Percentiles rank a stretch among this genome's conserved stretches.
phyloP scores from a whole-genome alignment of 306 rosid species.

The Hippophae rhamnoides region DNA sequence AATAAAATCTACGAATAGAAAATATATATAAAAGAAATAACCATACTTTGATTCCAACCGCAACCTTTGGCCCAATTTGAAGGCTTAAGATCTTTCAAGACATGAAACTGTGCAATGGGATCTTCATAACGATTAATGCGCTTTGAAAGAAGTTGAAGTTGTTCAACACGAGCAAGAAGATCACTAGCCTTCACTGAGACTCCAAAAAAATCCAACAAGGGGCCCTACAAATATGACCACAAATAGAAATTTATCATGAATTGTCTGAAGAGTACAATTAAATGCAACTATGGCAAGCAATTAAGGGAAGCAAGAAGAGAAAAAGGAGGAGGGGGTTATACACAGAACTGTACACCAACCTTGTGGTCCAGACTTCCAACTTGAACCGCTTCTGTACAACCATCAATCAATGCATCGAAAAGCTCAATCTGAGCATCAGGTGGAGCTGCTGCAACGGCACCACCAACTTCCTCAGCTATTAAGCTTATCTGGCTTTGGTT shows the following conservation, averaged over 20 bases:
- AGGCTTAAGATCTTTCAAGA: slow-evolving; percentile 72
- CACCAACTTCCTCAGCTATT: slow-evolving; percentile 79
- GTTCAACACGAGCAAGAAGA: slow-evolving; percentile 77
- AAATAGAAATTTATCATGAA: slow-evolving; percentile 14
- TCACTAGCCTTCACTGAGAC: slow-evolving; percentile 92
- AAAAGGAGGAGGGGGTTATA: slow-evolving; percentile 5
- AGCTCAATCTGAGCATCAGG: slow-evolving; percentile 67
- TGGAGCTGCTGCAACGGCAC: slow-evolving; percentile 62
- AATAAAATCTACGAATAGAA: neutral
- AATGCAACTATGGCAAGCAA: neutral
- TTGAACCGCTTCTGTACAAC: slow-evolving; percentile 80
- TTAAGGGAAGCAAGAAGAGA: neutral
- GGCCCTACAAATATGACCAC: slow-evolving; percentile 60
- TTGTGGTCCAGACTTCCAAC: slow-evolving; percentile 65
- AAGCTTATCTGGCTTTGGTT: slow-evolving; percentile 74
- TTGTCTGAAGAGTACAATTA: slow-evolving; percentile 8
- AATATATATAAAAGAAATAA: slow-evolving; percentile 17
- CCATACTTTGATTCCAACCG: slow-evolving; percentile 98
- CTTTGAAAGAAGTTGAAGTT: slow-evolving; percentile 82
- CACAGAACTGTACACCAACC: slow-evolving; percentile 37
- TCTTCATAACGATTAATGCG: slow-evolving; percentile 89
- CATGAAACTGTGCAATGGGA: slow-evolving; percentile 90
- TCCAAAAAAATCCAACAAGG: slow-evolving; percentile 91
- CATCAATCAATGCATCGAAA: slow-evolving; percentile 70
- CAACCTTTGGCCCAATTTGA: slow-evolving; percentile 99